Conservation (phyloP, 1,284 basidiomycete species). For the Rhodofomes roseus region DNA sequence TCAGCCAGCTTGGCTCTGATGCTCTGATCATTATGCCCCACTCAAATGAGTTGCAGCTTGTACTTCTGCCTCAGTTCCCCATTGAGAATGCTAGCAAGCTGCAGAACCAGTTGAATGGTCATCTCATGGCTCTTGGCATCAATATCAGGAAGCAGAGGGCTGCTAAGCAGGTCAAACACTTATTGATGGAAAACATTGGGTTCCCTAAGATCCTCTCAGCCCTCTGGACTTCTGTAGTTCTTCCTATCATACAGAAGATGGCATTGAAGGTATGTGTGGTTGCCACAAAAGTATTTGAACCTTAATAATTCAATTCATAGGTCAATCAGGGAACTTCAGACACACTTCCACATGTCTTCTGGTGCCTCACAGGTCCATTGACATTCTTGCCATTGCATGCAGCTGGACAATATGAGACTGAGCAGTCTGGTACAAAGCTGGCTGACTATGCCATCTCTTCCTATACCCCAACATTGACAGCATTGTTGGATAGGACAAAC, state of each 20-base stretch:
- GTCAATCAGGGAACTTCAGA: background rate
- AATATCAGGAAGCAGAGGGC: background rate
- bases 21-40: background rate
- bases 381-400: background rate
- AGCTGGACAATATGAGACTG: background rate
- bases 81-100: background rate
- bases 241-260: background rate
- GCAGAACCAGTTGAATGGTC: background rate
- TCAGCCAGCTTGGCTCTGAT: background rate
- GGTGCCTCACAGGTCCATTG: background rate
- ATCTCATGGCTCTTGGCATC: background rate
- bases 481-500: background rate
- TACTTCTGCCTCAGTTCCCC: background rate
- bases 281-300: background rate
- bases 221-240: background rate
- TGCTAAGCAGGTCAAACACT: background rate
- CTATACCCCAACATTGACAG: background rate
- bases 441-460: background rate
- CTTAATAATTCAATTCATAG: background rate
- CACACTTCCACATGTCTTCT: background rate
- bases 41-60: background rate
- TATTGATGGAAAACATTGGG: background rate
- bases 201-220: background rate
- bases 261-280: background rate
- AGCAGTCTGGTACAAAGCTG: background rate